Conservation (phyloP, 768 basidiomycete genomes). For the Leccinum incarnatum region DNA sequence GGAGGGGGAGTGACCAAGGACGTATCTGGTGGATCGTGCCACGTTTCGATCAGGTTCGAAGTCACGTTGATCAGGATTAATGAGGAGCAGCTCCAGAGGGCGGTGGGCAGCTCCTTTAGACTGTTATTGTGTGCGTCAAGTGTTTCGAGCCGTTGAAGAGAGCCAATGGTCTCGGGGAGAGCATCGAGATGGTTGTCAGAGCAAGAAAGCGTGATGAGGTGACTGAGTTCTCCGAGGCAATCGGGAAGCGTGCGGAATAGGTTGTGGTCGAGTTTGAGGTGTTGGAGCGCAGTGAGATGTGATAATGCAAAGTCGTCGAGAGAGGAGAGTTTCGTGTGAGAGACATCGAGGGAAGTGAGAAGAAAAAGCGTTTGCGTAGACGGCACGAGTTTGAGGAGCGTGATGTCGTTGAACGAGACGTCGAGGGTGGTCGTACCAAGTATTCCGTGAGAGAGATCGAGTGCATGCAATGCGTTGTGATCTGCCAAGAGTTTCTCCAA, state of each 20-base stretch:
- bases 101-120: constrained; percentile 66
- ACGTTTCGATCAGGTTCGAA: constrained; percentile 77
- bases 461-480: constrained; percentile 76
- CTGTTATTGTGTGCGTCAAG: constrained; percentile 94
- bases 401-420: constrained; percentile 88
- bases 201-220: constrained; percentile 73
- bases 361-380: constrained; percentile 46
- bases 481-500: constrained; percentile 72
- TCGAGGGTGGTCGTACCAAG: constrained; percentile 57
- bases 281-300: constrained; percentile 67
- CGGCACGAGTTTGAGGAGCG: constrained; percentile 62
- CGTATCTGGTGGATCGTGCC: constrained; percentile 60
- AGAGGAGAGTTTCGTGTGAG: constrained; percentile 82
- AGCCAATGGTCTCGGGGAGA: constrained; percentile 75
- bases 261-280: constrained; percentile 82
- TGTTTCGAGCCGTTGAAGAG: constrained; percentile 65
- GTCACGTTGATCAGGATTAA: constrained; percentile 78
- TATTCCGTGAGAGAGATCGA: constrained; percentile 76
- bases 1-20: constrained; percentile 25
- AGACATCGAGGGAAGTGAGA: constrained; percentile 80
- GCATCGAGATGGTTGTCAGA: constrained; percentile 86
- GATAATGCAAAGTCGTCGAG: constrained; percentile 72
- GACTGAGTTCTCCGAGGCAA: constrained; percentile 69
- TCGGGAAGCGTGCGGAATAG: constrained; percentile 81
- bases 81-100: constrained; percentile 81